A percentile compares a stretch with the other conserved stretches of the same genome.
Conservation (phyloP, 2,329 filamentous ascomycete genomes). For the Claviceps sp. region DNA sequence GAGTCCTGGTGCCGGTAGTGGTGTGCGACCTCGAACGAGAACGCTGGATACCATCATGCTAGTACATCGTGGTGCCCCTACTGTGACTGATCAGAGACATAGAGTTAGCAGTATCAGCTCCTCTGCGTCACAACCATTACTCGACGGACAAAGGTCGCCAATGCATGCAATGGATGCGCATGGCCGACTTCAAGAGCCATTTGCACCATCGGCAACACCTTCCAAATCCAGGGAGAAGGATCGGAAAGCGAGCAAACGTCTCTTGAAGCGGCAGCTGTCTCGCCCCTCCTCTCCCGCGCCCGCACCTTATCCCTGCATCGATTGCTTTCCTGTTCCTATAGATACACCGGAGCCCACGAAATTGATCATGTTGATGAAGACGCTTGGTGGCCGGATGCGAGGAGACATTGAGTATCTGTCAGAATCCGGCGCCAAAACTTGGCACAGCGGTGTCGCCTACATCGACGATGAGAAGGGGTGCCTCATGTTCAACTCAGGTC, state of each 20-base stretch:
- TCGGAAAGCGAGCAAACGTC: conserved; percentile 36
- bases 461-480: conserved; percentile 66
- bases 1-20: conserved; percentile 18
- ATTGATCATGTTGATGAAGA: conserved; percentile 64
- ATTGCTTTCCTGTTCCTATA: conserved; percentile 45
- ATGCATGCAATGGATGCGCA: conserved; percentile 28
- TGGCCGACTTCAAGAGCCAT: conserved; percentile 21
- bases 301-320: conserved; percentile 41
- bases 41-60: conserved; percentile 44
- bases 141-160: conserved; percentile 32
- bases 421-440: conserved; percentile 43
- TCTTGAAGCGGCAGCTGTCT: conserved; percentile 41
- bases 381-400: conserved; percentile 64
- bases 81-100: conserved; percentile 39
- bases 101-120: conserved; percentile 61
- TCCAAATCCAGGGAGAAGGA: conserved; percentile 11
- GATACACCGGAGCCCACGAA: conserved; percentile 56
- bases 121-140: conserved; percentile 37
- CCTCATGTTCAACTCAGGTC: conserved; percentile 61
- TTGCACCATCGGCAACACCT: conserved; percentile 9
- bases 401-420: conserved; percentile 60
- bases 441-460: conserved; percentile 60
- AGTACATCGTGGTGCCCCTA: conserved; percentile 26
- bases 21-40: conserved; percentile 39
- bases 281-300: conserved; percentile 45